phyloP scores from a whole-genome alignment of 2,329 filamentous ascomycete species.

The Ophiosphaerella narmari region DNA sequence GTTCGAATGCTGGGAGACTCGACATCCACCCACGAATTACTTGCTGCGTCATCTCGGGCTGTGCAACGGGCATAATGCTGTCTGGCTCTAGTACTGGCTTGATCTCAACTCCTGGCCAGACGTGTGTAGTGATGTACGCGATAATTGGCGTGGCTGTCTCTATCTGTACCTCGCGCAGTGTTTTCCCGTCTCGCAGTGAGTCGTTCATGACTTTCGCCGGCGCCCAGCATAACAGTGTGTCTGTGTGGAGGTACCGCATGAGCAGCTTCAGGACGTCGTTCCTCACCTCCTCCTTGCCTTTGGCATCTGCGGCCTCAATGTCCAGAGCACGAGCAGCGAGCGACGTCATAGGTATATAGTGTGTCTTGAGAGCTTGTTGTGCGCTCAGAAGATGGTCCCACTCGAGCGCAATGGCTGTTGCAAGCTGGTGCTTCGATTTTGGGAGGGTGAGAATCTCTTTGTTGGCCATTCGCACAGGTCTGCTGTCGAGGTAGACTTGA shows the following conservation, averaged over 20 bases:
- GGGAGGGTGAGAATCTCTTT: slow-evolving; percentile 76
- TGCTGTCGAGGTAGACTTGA: slow-evolving; percentile 74
- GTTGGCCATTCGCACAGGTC: slow-evolving; percentile 77
- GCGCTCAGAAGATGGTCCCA: slow-evolving; percentile 86
- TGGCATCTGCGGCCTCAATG: slow-evolving; percentile 69
- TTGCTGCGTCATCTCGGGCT: slow-evolving; percentile 74
- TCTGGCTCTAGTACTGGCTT: slow-evolving; percentile 78
- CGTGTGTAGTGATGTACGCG: slow-evolving; percentile 67
- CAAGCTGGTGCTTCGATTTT: slow-evolving; percentile 75
- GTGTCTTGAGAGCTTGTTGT: slow-evolving; percentile 81
- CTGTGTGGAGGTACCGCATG: slow-evolving; percentile 87
- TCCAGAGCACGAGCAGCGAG: slow-evolving; percentile 83
- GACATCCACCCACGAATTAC: slow-evolving; percentile 78
- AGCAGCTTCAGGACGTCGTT: slow-evolving; percentile 68
- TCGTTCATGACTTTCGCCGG: slow-evolving; percentile 60
- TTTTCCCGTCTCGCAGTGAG: slow-evolving; percentile 50
- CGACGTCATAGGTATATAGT: slow-evolving; percentile 89
- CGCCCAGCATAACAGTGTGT: slow-evolving; percentile 91
- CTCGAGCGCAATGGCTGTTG: slow-evolving; percentile 83
- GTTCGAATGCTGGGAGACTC: slow-evolving; percentile 74
- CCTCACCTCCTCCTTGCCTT: slow-evolving; percentile 60
- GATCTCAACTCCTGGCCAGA: slow-evolving; percentile 86
- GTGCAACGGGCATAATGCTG: slow-evolving; percentile 74
- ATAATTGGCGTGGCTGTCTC: slow-evolving; percentile 72
- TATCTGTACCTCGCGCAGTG: slow-evolving; percentile 74